Conservation (phyloP, 257 asterid species). For the Ehretia macrophylla region DNA sequence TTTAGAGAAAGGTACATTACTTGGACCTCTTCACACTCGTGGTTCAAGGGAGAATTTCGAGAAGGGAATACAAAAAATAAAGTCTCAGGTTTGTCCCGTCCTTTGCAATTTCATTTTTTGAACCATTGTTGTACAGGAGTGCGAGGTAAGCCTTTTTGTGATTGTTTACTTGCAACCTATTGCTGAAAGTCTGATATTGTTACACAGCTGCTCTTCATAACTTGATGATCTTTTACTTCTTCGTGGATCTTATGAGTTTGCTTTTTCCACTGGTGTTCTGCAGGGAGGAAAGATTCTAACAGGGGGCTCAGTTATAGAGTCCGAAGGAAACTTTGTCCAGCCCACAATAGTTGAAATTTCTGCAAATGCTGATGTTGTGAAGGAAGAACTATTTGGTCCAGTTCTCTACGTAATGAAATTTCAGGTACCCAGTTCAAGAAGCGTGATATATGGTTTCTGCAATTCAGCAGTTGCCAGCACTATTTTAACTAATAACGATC, state of each 20-base stretch:
- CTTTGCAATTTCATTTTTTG: neutral
- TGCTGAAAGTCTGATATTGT: neutral
- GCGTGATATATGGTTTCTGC: neutral
- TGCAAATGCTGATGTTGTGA: slow-evolving; percentile 61
- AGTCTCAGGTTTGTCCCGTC: slow-evolving; percentile 61
- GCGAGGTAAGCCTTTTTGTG: neutral
- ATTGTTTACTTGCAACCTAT: too few species aligned
- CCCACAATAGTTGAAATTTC: slow-evolving; percentile 92
- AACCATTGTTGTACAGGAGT: too few species aligned
- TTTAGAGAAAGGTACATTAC: slow-evolving; percentile 77
- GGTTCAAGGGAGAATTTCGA: slow-evolving; percentile 65
- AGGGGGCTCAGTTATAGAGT: slow-evolving; percentile 69
- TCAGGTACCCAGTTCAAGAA: slow-evolving; percentile 47
- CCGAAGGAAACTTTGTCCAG: slow-evolving; percentile 86
- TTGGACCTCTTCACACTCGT: slow-evolving; percentile 90
- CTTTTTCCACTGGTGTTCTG: slow-evolving; percentile 12
- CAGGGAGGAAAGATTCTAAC: slow-evolving; percentile 87
- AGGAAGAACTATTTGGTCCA: slow-evolving; percentile 96
- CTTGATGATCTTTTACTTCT: neutral
- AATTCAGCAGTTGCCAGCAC: neutral
- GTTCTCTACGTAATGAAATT: slow-evolving; percentile 93
- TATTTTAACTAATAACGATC: neutral
- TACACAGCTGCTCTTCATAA: neutral
- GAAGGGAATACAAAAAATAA: slow-evolving; percentile 70
- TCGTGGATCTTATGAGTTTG: neutral